Evolutionary conservation across 1,284 basidiomycete species (phyloP).

Genomic region (Hypsizygus ulmarius): DNA sequence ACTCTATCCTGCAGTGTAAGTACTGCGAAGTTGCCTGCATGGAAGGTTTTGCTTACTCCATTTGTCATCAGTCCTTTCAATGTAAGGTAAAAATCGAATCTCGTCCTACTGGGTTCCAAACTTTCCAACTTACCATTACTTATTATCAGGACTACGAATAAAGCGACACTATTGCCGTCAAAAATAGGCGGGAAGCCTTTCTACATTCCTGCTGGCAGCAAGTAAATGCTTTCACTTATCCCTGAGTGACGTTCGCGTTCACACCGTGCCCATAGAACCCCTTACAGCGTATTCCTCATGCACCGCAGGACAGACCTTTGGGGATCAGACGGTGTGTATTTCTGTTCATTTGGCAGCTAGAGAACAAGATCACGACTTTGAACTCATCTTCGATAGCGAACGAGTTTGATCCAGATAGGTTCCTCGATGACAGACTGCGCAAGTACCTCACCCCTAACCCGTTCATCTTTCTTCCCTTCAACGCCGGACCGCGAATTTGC

Average conservation of each 20-base stretch:
- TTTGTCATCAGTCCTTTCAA: conserved; percentile 30
- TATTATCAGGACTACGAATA: conserved; percentile 25
- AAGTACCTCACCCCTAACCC: conserved; percentile 55
- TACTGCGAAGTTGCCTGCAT: not conserved
- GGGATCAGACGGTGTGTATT: conserved; percentile 34
- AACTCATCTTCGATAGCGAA: conserved; percentile 30
- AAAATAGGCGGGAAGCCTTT: conserved; percentile 23
- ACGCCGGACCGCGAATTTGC: conserved; percentile 58
- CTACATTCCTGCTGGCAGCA: conserved; percentile 20
- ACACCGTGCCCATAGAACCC: not conserved
- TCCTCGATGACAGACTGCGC: conserved; percentile 50
- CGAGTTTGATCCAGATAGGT: conserved; percentile 59
- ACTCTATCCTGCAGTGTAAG: conserved; percentile 33
- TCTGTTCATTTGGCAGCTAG: not conserved
- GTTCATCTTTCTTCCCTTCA: conserved; percentile 61
- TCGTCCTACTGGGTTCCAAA: not conserved
- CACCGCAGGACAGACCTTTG: conserved; percentile 35
- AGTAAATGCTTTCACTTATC: conserved; percentile 2
- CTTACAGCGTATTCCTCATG: conserved; percentile 12
- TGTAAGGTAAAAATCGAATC: conserved; percentile 21
- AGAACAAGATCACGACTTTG: conserved; percentile 1
- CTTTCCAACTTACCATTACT: not conserved
- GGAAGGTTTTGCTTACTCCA: not conserved
- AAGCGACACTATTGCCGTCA: conserved; percentile 25
- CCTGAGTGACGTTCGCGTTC: not conserved